Percentiles rank a stretch among this genome's conserved stretches.
Conservation (phyloP, 2,329 filamentous ascomycete species). For the Mariannaea elegans region DNA sequence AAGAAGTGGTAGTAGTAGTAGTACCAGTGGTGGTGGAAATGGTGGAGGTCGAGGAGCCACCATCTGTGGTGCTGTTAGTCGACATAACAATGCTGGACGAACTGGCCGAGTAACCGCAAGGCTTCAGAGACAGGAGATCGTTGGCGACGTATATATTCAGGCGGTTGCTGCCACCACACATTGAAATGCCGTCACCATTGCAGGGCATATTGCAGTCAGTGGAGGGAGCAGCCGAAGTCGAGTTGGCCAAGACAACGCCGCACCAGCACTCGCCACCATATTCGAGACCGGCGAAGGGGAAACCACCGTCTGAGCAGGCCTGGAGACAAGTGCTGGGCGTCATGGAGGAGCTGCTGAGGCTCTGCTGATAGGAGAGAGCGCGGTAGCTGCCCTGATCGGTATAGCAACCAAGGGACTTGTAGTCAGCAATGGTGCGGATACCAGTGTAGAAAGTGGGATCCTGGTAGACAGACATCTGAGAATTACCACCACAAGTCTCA, state of each 20-base stretch:
- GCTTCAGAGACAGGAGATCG: constrained; percentile 59
- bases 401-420: constrained; percentile 71
- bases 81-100: constrained; percentile 14
- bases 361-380: constrained; percentile 55
- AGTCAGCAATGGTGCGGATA: constrained; percentile 59
- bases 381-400: constrained; percentile 54
- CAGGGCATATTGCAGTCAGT: constrained; percentile 61
- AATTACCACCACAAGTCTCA: constrained; percentile 58
- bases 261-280: constrained; percentile 60
- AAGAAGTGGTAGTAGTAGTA: neutral
- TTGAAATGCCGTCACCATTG: constrained; percentile 54
- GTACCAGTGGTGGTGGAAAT: constrained; percentile 18
- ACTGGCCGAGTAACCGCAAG: constrained; percentile 52
- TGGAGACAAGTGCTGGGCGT: constrained; percentile 54
- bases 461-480: constrained; percentile 57
- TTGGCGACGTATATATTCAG: constrained; percentile 58
- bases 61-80: constrained; percentile 2
- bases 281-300: constrained; percentile 59
- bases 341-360: constrained; percentile 47
- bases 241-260: constrained; percentile 62
- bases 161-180: constrained; percentile 54
- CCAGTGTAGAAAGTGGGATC: constrained; percentile 59
- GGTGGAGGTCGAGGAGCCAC: constrained; percentile 20
- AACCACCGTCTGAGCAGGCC: constrained; percentile 54
- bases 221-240: constrained; percentile 47